phyloP scores from a whole-genome alignment of 805 yeast species.

The Cephaloascus fragrans region DNA sequence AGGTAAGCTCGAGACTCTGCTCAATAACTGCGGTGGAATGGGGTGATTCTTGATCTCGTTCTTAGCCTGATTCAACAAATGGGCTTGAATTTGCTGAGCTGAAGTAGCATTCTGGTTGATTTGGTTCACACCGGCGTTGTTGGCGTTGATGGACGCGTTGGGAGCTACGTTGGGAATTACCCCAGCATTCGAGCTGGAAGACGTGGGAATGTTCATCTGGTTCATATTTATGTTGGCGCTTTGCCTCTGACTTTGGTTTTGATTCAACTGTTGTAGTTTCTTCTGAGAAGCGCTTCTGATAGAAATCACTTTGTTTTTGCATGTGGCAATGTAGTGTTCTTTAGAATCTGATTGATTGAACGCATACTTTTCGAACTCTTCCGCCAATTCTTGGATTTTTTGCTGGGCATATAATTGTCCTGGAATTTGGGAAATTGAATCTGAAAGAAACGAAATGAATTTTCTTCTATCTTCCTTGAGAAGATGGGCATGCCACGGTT shows the following conservation, averaged over 20 bases:
- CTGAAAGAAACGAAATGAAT: neutral
- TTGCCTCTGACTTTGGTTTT: conserved; percentile 5
- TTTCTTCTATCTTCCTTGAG: neutral
- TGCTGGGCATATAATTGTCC: conserved; percentile 9
- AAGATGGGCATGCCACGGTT: neutral
- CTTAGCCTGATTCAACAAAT: conserved; percentile 25
- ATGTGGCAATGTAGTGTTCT: conserved; percentile 45
- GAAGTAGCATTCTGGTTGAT: conserved; percentile 1
- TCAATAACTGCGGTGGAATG: conserved; percentile 59
- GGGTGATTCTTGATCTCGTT: conserved; percentile 51
- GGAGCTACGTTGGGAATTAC: conserved; percentile 15
- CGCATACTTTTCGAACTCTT: conserved; percentile 61
- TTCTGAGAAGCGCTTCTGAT: conserved; percentile 10
- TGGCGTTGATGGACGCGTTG: conserved; percentile 13
- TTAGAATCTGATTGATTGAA: conserved; percentile 48
- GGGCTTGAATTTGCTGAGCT: conserved; percentile 16
- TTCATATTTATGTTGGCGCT: neutral
- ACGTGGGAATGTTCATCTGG: neutral
- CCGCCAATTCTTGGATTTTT: conserved; percentile 47
- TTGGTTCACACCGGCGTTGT: conserved; percentile 4
- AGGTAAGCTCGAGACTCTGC: conserved; percentile 68
- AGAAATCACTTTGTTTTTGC: conserved; percentile 24
- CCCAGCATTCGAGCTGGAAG: conserved; percentile 18
- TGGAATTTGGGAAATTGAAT: neutral
- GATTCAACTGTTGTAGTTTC: conserved; percentile 12